Conservation (phyloP, 2,329 filamentous ascomycete genomes). For the Lachnellula willkommii region DNA sequence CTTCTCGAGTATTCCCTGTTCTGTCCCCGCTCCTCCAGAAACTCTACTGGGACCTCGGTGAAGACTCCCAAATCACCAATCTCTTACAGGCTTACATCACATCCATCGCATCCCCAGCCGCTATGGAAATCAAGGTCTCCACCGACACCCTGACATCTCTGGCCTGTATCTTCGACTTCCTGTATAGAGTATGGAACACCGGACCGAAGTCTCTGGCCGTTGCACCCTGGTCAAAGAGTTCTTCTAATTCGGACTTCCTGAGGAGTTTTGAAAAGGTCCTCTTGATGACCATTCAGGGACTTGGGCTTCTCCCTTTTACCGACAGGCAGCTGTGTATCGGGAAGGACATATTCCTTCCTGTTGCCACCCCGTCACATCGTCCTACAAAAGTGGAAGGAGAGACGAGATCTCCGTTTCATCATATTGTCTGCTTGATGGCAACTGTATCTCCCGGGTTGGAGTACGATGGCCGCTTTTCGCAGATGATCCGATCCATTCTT, state of each 20-base stretch:
- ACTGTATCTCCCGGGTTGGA: conserved; percentile 18
- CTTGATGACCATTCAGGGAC: conserved; percentile 42
- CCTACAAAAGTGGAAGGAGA: conserved; percentile 43
- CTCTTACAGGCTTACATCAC: conserved; percentile 59
- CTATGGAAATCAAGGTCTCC: conserved; percentile 86
- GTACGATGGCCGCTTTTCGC: conserved; percentile 21
- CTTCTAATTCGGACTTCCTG: conserved; percentile 44
- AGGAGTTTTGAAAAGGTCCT: conserved; percentile 49
- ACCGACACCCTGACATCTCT: conserved; percentile 77
- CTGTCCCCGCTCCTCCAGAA: conserved; percentile 55
- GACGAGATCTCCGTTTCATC: conserved; percentile 56
- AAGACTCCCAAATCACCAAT: conserved; percentile 48
- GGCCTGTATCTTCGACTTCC: conserved; percentile 61
- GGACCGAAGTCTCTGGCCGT: conserved; percentile 37
- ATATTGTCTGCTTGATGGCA: conserved; percentile 56
- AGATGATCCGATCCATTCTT: conserved; percentile 45
- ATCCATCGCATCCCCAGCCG: conserved; percentile 61
- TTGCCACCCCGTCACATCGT: conserved; percentile 60
- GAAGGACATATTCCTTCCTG: conserved; percentile 54
- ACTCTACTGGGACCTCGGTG: conserved; percentile 57
- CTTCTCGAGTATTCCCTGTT: conserved; percentile 57
- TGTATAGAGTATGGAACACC: conserved; percentile 63
- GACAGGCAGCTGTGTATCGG: conserved; percentile 53
- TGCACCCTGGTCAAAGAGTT: conserved; percentile 20
- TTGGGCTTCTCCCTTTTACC: conserved; percentile 58